phyloP scores from a whole-genome alignment of 129 eudicot genomes.

The Cynara cardunculus region DNA sequence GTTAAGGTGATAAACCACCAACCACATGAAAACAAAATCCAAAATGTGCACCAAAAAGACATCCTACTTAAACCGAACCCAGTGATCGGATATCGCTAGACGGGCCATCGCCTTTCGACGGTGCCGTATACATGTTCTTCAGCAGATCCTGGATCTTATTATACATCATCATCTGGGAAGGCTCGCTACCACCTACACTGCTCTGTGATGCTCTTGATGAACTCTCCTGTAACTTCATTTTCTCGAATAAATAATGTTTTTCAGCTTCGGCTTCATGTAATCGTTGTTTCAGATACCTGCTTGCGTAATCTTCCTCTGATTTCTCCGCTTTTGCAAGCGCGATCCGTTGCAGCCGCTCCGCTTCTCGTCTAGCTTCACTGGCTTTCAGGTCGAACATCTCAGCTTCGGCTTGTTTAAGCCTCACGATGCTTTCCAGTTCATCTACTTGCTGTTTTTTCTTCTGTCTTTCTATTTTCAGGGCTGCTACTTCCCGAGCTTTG shows the following conservation, averaged over 20 bases:
- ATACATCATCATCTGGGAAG: slow-evolving; percentile 66
- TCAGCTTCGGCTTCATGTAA: slow-evolving; percentile 85
- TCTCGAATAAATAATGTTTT: slow-evolving; percentile 74
- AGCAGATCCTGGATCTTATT: slow-evolving; percentile 63
- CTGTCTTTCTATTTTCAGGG: slow-evolving; percentile 69
- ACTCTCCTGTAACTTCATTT: slow-evolving; percentile 75
- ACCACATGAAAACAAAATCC: background rate
- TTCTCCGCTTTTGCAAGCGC: slow-evolving; percentile 77
- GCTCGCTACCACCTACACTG: slow-evolving; percentile 50
- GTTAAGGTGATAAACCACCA: background rate
- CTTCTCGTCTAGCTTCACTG: slow-evolving; percentile 77
- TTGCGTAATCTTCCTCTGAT: slow-evolving; percentile 78
- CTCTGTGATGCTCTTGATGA: slow-evolving; percentile 55
- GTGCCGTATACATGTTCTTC: slow-evolving; percentile 59
- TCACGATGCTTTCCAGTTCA: slow-evolving; percentile 71
- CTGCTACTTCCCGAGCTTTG: slow-evolving; percentile 68
- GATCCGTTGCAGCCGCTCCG: slow-evolving; percentile 70
- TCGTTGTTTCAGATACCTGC: slow-evolving; percentile 72
- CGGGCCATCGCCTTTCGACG: slow-evolving; percentile 53
- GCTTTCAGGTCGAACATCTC: slow-evolving; percentile 86
- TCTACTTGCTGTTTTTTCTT: slow-evolving; percentile 76
- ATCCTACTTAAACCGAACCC: slow-evolving; percentile 36
- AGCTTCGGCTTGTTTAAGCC: slow-evolving; percentile 84
- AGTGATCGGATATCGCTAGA: slow-evolving; percentile 37
- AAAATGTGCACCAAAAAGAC: background rate